These are phyloP conservation scores for Eurotiales sp. DNA, from an alignment of 2,329 filamentous ascomycete genomes.

Conservation along the genomic window DNA sequence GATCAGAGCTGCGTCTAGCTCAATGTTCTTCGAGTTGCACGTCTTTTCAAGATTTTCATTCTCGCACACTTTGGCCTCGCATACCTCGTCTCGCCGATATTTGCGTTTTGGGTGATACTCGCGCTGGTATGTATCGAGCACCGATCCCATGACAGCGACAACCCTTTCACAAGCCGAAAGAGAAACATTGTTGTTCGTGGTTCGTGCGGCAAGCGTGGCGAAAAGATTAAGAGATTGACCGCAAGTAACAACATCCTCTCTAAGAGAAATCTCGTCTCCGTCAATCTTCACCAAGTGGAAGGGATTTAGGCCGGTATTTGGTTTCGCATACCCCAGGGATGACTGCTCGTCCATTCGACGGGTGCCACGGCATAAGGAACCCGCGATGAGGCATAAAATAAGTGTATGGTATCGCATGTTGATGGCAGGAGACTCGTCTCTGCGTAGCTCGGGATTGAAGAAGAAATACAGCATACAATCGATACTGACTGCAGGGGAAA, in stretches of 20 bases:
- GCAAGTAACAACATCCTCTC: neutral
- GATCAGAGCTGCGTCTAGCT: conserved; percentile 7
- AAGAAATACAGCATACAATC: conserved; percentile 2
- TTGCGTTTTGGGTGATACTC: neutral
- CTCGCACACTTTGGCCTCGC: conserved; percentile 16
- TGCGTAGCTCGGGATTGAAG: neutral
- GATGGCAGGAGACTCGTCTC: neutral
- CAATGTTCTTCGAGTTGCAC: conserved; percentile 8
- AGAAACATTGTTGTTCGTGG: neutral
- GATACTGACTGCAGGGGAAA: neutral
- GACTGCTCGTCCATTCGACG: neutral
- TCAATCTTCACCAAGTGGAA: neutral
- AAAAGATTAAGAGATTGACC: conserved; percentile 7
- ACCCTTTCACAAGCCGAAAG: conserved; percentile 6
- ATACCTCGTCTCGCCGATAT: conserved; percentile 8
- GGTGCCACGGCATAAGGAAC: conserved; percentile 6
- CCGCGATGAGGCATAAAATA: conserved; percentile 7
- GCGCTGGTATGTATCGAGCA: neutral
- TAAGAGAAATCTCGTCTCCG: neutral
- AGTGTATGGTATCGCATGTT: conserved; percentile 10
- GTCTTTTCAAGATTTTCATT: conserved; percentile 11
- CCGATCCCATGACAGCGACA: neutral
- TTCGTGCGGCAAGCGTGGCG: neutral
- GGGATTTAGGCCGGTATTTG: neutral
- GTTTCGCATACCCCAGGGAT: neutral